Percentiles rank a stretch among this genome's conserved stretches.
phyloP scores from a whole-genome alignment of 495 filamentous ascomycete species.

The Xylona heveae region DNA sequence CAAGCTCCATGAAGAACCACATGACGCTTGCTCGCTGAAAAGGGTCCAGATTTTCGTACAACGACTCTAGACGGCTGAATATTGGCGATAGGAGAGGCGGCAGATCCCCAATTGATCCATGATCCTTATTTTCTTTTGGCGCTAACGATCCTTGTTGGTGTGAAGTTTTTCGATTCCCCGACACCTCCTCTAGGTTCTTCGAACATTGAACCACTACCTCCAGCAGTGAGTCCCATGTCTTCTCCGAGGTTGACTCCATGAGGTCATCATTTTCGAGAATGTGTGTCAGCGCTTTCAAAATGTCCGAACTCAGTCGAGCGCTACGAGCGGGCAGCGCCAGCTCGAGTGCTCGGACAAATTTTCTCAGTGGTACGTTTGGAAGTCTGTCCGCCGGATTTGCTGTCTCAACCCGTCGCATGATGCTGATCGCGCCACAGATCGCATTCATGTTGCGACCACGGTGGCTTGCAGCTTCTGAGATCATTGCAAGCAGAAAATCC shows the following conservation, averaged over 20 bases:
- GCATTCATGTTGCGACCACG: conserved; percentile 34
- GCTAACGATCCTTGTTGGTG: not conserved
- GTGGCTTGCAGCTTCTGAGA: conserved; percentile 28
- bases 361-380: conserved; percentile 32
- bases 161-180: conserved; percentile 1
- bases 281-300: conserved; percentile 11
- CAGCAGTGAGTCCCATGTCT: conserved; percentile 17
- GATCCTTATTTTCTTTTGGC: conserved; percentile 9
- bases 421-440: conserved; percentile 43
- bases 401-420: conserved; percentile 40
- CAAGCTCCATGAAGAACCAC: conserved; percentile 43
- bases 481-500: conserved; percentile 37
- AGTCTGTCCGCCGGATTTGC: conserved; percentile 40
- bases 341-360: conserved; percentile 13
- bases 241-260: conserved; percentile 1
- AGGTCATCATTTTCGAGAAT: conserved; percentile 11
- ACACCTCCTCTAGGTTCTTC: conserved; percentile 1
- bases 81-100: conserved; percentile 11
- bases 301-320: conserved; percentile 13
- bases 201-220: conserved; percentile 22
- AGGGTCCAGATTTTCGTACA: conserved; percentile 24
- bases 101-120: conserved; percentile 9
- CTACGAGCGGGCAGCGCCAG: conserved; percentile 13
- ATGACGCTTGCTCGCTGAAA: conserved; percentile 40
- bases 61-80: conserved; percentile 17